Percentiles rank a stretch among this genome's conserved stretches.
These are phyloP conservation scores for Backusella mclennaniae DNA, from an alignment of 192 early-diverging fungal species.

Conservation along the genomic window DNA sequence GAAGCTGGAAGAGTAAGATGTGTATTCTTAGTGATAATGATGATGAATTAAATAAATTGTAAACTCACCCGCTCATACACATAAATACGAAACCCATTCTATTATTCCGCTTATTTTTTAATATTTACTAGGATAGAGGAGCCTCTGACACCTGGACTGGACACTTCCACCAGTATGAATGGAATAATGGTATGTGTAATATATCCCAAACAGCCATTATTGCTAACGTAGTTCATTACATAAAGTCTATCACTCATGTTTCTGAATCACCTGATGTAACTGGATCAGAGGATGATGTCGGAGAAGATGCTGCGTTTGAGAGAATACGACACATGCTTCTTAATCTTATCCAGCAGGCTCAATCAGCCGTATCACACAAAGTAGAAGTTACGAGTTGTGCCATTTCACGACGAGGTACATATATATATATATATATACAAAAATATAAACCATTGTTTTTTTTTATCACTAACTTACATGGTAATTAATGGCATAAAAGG, in stretches of 20 bases:
- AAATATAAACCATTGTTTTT: neutral
- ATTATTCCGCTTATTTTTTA: neutral
- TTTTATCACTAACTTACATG: neutral
- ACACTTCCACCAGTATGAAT: slow-evolving; percentile 1
- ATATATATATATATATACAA: neutral
- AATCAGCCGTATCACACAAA: slow-evolving; percentile 18
- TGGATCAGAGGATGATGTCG: slow-evolving; percentile 16
- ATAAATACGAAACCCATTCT: neutral
- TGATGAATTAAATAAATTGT: slow-evolving; percentile 1
- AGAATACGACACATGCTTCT: slow-evolving; percentile 14
- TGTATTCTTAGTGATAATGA: neutral
- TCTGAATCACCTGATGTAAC: slow-evolving; percentile 9
- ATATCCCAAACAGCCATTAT: neutral
- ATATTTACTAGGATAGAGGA: neutral
- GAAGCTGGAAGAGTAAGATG: slow-evolving; percentile 11
- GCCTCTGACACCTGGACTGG: neutral
- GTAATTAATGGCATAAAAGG: neutral
- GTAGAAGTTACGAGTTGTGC: neutral
- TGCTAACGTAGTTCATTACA: neutral
- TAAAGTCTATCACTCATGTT: slow-evolving; percentile 9
- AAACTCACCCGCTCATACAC: slow-evolving; percentile 2
- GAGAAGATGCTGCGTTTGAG: slow-evolving; percentile 20
- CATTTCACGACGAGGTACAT: slow-evolving; percentile 1
- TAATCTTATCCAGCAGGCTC: slow-evolving; percentile 22
- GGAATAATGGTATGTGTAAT: slow-evolving; percentile 11